These are phyloP conservation scores for Nakazawaea ernobii DNA, from an alignment of 805 yeast species.

Conservation along the genomic window DNA sequence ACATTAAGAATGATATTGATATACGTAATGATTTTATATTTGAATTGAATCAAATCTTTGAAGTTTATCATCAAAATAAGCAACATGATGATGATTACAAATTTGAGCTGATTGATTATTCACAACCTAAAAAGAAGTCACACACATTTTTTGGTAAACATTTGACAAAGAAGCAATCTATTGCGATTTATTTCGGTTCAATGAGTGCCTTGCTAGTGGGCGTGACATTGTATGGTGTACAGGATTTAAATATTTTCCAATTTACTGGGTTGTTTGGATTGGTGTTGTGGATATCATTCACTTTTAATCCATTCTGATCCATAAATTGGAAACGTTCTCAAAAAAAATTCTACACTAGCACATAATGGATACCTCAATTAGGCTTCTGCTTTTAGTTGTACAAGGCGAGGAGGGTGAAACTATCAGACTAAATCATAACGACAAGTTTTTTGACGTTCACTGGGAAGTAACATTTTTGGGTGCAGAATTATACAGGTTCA, in stretches of 20 bases:
- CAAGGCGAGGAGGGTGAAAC: no score
- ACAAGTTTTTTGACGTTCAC: no score
- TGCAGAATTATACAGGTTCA: no score
- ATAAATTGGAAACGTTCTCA: no score
- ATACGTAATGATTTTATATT: background rate
- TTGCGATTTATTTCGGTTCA: slow-evolving; percentile 1
- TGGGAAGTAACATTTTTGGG: no score
- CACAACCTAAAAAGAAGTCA: background rate
- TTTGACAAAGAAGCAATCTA: background rate
- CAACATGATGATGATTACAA: slow-evolving; percentile 6
- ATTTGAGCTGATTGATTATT: slow-evolving; percentile 1
- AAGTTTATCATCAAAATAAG: slow-evolving; percentile 3
- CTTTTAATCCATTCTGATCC: slow-evolving; percentile 8
- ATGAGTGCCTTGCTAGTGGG: slow-evolving; percentile 5
- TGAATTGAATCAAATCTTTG: slow-evolving; percentile 1
- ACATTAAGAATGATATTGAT: background rate
- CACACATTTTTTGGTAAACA: background rate
- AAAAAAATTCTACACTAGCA: no score
- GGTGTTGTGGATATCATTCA: slow-evolving; percentile 1
- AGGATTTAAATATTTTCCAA: background rate
- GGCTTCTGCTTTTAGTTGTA: no score
- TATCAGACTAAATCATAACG: no score
- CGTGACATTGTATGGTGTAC: slow-evolving; percentile 3
- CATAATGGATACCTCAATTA: no score
- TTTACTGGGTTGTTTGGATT: slow-evolving; percentile 2